Evolutionary conservation across 345 rosid species (phyloP), one percentile per base, ranked within the genome.

Genomic region (Rubroshorea leprosula): DNA sequence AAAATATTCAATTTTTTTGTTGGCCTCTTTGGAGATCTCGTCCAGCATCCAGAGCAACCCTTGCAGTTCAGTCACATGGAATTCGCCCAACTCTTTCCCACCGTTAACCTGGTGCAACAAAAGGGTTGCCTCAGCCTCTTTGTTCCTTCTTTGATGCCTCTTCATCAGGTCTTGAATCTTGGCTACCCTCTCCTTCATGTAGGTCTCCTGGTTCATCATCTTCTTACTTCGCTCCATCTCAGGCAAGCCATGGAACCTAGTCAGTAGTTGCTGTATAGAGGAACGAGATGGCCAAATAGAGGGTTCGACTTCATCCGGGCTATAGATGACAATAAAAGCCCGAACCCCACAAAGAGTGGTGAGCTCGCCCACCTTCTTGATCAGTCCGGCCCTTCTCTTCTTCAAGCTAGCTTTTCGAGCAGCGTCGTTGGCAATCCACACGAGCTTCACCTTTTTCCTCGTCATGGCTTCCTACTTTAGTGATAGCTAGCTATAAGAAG

Each of bases 321-420:
- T 55, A 23, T 56, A 81, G 51, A 78, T 58, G 20, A 78, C 54
- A 1, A 35, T 64, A 29, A 65, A 73, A 4, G 73, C 76, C 20
- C 23, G n/a, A 15, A 81, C 67, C 5, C 67, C 82, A 35, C 83
- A 81, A 0, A 78, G 53, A 3, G 55, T 72, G 29, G 69, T 64
- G 5, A 78, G 53, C 23, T 81, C 83, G 6, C 71, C 63, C 66
- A 76, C 78, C 58, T 78, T 81, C 50, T 76, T 76, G 21, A 78
- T 5, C 6, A 81, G 52, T 23, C 79, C 87, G 3, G 6, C 12
- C 53, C 69, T 67, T 59, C 76, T 76, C 51, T 78, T 76, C 65
- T 65, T 76, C n/a, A 76, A 74, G 61, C 80, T 69, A 15, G 74
- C 73, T 69, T 63, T 81, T 21, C 81, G 68, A 2, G 78, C 76